These are phyloP conservation scores for Neoarthrinium moseri DNA, from an alignment of 2,329 filamentous ascomycete species.

Conservation along the genomic window DNA sequence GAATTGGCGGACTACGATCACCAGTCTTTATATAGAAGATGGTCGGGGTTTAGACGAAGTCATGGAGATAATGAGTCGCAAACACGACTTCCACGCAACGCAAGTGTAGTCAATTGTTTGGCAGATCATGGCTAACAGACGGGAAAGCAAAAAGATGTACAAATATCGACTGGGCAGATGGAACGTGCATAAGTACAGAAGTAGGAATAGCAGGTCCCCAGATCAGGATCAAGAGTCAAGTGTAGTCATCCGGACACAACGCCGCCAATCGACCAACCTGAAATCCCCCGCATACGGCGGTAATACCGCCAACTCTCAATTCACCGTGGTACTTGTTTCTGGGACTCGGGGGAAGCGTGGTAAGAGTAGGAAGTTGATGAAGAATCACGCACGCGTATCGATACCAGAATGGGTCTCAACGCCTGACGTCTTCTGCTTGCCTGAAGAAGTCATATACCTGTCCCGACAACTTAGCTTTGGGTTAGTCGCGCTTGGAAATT, in stretches of 20 bases:
- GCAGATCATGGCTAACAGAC: background rate
- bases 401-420: background rate
- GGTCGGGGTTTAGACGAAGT: background rate
- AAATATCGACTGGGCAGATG: background rate
- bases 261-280: background rate
- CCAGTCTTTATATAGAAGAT: slow-evolving; percentile 9
- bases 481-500: background rate
- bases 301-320: no score
- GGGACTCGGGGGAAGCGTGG: background rate
- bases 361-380: background rate
- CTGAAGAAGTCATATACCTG: slow-evolving; percentile 7
- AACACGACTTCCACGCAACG: slow-evolving; percentile 8
- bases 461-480: background rate
- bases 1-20: slow-evolving; percentile 2
- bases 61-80: slow-evolving; percentile 4
- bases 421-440: background rate
- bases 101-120: no score
- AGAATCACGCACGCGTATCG: background rate
- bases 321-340: background rate
- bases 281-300: background rate
- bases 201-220: background rate
- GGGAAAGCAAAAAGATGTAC: background rate
- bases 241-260: background rate
- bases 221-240: background rate
- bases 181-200: slow-evolving; percentile 7